phyloP scores from a whole-genome alignment of 2,329 filamentous ascomycete species.

The Sarocladium strictum region DNA sequence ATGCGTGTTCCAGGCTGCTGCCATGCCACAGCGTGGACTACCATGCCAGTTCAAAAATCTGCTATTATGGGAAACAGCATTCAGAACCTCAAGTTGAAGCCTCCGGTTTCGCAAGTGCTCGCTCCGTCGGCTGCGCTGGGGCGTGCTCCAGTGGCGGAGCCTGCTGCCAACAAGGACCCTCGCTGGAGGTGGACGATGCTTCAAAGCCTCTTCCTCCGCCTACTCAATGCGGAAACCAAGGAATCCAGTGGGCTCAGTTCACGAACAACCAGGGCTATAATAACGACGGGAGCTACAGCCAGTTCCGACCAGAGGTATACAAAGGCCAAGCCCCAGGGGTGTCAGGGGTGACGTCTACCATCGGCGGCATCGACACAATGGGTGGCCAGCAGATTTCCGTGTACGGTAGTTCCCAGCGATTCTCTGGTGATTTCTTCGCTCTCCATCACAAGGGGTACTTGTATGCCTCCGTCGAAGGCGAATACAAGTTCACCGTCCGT shows the following conservation, averaged over 20 bases:
- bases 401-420: neutral
- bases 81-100: neutral
- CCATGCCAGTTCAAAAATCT: neutral
- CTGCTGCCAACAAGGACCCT: neutral
- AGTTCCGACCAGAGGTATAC: constrained; percentile 1
- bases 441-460: constrained; percentile 2
- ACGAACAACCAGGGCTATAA: neutral
- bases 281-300: neutral
- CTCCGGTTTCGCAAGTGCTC: neutral
- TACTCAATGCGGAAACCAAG: constrained; percentile 2
- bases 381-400: neutral
- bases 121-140: neutral
- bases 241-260: neutral
- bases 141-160: neutral
- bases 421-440: constrained; percentile 2
- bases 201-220: neutral
- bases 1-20: neutral
- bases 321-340: neutral
- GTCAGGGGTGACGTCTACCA: neutral
- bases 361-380: neutral
- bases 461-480: neutral
- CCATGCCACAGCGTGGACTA: constrained; percentile 1
- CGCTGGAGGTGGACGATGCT: neutral
- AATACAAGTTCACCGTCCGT: neutral
- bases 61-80: constrained; percentile 1